Evolutionary conservation across 805 yeast species (phyloP).

Genomic region (Starmerella bacillaris): DNA sequence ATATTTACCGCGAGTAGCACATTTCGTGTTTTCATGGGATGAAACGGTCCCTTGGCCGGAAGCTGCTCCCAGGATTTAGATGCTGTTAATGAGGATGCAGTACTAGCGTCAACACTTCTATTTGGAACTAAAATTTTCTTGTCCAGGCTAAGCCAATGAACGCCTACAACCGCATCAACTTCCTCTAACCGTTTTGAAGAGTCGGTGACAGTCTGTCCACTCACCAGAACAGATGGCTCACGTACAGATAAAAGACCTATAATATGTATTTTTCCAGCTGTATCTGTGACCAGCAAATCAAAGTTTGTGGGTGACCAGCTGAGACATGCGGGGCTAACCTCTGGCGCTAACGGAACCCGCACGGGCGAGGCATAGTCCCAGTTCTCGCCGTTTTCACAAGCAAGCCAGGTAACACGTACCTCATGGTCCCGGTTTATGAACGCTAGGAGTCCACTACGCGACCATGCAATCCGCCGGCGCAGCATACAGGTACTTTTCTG

Average conservation of each 20-base stretch:
- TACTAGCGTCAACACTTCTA: constrained; percentile 4
- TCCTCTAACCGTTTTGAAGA: constrained; percentile 16
- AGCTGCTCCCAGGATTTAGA: constrained; percentile 26
- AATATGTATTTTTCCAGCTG: constrained; percentile 45
- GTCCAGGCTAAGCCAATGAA: constrained; percentile 60
- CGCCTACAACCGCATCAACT: constrained; percentile 28
- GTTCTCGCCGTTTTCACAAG: constrained; percentile 50
- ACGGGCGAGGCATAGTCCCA: constrained; percentile 62
- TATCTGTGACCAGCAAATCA: constrained; percentile 67
- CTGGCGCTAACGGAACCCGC: constrained; percentile 19
- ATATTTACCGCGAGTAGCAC: constrained; percentile 51
- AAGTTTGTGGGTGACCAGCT: constrained; percentile 66
- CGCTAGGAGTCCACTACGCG: constrained; percentile 57
- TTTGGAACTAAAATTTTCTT: constrained; percentile 31
- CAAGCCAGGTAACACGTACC: constrained; percentile 47
- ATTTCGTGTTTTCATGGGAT: constrained; percentile 49
- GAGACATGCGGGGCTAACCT: constrained; percentile 24
- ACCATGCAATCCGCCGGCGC: constrained; percentile 15
- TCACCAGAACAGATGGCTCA: too few relatives aligned
- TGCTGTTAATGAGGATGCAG: constrained; percentile 6
- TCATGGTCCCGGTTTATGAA: constrained; percentile 28
- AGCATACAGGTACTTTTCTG: too few relatives aligned
- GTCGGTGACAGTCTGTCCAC: constrained; percentile 18
- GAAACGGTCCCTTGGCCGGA: constrained; percentile 43
- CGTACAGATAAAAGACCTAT: constrained; percentile 20